phyloP scores from a whole-genome alignment of 805 yeast species.

The Zygotorulaspora sp. region DNA sequence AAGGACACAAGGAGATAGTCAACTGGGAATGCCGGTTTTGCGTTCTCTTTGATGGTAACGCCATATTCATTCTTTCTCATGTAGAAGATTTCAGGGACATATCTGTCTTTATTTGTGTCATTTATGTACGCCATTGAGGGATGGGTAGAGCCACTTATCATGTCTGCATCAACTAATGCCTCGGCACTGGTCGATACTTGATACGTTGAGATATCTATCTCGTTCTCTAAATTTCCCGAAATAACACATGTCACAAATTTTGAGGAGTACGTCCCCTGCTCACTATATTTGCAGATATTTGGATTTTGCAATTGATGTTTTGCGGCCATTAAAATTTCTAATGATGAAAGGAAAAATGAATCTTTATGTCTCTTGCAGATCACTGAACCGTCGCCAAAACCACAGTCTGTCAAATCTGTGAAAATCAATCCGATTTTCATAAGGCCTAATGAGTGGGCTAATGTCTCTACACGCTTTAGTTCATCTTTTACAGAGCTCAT shows the following conservation, averaged over 20 bases:
- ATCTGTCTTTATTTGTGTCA: constrained; percentile 64
- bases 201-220: constrained; percentile 84
- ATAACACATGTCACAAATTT: constrained; percentile 91
- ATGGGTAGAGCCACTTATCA: constrained; percentile 82
- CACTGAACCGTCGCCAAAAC: constrained; percentile 82
- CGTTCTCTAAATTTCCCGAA: constrained; percentile 82
- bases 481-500: constrained; percentile 36
- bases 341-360: constrained; percentile 82
- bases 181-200: constrained; percentile 89
- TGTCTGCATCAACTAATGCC: constrained; percentile 79
- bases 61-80: constrained; percentile 83
- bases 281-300: constrained; percentile 59
- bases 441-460: constrained; percentile 59
- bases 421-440: constrained; percentile 76
- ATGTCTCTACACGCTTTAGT: constrained; percentile 47
- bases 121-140: constrained; percentile 83
- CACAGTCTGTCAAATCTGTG: constrained; percentile 86
- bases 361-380: constrained; percentile 89
- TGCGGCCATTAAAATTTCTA: constrained; percentile 82
- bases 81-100: constrained; percentile 93
- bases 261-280: constrained; percentile 66
- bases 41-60: constrained; percentile 78
- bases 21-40: constrained; percentile 90
- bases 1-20: constrained; percentile 81
- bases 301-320: constrained; percentile 64